These are phyloP conservation scores for Solanum chmielewskii DNA, from an alignment of 257 asterid species.

Conservation along the genomic window DNA sequence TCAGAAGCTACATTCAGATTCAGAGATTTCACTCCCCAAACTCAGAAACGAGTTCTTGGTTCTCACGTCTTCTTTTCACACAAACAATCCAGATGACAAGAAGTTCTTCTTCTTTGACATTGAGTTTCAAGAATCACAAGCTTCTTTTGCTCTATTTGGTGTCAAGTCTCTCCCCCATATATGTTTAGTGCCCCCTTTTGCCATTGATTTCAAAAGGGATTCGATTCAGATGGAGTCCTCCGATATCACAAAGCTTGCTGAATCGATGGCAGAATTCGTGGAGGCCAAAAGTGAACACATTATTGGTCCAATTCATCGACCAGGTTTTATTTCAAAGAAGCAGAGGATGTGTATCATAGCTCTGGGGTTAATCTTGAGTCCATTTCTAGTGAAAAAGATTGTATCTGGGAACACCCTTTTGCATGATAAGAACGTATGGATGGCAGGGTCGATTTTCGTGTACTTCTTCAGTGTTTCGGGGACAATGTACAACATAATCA, in stretches of 20 bases:
- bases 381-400: conserved; percentile 42
- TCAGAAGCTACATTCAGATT: not conserved
- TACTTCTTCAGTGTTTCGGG: conserved; percentile 93
- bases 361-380: conserved; percentile 27
- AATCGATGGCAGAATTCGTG: conserved; percentile 71
- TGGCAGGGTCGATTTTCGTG: conserved; percentile 66
- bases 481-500: conserved; percentile 71
- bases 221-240: conserved; percentile 57
- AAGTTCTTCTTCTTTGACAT: conserved; percentile 49
- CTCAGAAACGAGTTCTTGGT: conserved; percentile 27
- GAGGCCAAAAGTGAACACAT: conserved; percentile 30
- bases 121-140: conserved; percentile 66
- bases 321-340: conserved; percentile 46
- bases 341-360: conserved; percentile 33
- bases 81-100: conserved; percentile 24
- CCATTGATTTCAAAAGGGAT: conserved; percentile 33
- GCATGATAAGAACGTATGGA: conserved; percentile 61
- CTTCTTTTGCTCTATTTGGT: conserved; percentile 45
- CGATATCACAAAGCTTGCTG: conserved; percentile 52
- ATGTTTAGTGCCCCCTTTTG: conserved; percentile 53
- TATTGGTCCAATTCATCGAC: conserved; percentile 54
- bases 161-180: conserved; percentile 71
- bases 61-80: conserved; percentile 34
- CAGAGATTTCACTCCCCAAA: not conserved
- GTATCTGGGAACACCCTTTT: conserved; percentile 45